Percentiles rank a stretch among this genome's conserved stretches.
Evolutionary conservation across 2,329 filamentous ascomycete genomes (phyloP).

Genomic region (Acephala macrosclerotiorum): DNA sequence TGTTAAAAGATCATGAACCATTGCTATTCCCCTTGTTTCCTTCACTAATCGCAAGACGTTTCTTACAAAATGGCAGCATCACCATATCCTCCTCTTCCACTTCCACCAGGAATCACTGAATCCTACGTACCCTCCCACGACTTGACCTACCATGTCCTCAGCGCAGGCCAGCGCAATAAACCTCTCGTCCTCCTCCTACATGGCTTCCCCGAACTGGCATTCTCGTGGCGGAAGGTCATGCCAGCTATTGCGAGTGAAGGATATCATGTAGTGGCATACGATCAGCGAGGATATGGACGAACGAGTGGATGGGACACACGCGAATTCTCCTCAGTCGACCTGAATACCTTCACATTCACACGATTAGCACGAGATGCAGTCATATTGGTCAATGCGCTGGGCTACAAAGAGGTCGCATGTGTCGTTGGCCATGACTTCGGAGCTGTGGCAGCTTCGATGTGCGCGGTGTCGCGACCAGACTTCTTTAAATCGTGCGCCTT

Average conservation of each 20-base stretch:
- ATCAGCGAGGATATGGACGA: conserved; percentile 73
- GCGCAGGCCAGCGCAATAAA: conserved; percentile 54
- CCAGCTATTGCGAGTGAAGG: conserved; percentile 63
- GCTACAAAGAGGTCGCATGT: conserved; percentile 63
- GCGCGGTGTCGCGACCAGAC: conserved; percentile 68
- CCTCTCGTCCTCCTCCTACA: conserved; percentile 69
- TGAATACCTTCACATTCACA: conserved; percentile 63
- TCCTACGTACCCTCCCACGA: conserved; percentile 65
- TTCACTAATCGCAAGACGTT: conserved; percentile 9
- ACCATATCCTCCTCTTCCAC: conserved; percentile 45
- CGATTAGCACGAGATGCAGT: conserved; percentile 68
- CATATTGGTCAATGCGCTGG: conserved; percentile 65
- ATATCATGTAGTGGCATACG: conserved; percentile 71
- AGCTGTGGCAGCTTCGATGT: conserved; percentile 64
- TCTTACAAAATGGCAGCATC: conserved; percentile 18
- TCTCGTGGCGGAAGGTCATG: conserved; percentile 72
- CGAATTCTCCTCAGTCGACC: conserved; percentile 58
- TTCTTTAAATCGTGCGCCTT: conserved; percentile 60
- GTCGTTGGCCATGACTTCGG: conserved; percentile 74
- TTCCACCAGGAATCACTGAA: conserved; percentile 62
- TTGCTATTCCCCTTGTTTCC: conserved; percentile 4
- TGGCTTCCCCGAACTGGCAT: conserved; percentile 74
- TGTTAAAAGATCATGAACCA: background rate
- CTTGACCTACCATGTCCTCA: conserved; percentile 67
- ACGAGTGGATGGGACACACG: conserved; percentile 66